Evolutionary conservation across 2,329 filamentous ascomycete genomes (phyloP).

Genomic region (Cladosporium sp.): DNA sequence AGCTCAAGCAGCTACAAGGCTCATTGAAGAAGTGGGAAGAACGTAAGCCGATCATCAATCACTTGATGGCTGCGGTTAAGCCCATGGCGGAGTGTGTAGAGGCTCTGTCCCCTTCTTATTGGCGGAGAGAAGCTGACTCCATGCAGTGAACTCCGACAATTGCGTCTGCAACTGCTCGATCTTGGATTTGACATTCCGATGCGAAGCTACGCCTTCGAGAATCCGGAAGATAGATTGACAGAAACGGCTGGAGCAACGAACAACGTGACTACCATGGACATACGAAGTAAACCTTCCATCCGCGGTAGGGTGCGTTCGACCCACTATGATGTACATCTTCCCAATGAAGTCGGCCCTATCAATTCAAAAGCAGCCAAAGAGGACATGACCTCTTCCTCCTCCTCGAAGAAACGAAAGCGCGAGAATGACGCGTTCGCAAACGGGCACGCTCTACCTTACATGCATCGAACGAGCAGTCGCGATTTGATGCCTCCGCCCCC

Average conservation of each 20-base stretch:
- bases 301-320: too few relatives aligned
- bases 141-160: conserved; percentile 27
- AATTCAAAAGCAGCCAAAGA: background rate
- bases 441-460: conserved; percentile 15
- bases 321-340: too few relatives aligned
- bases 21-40: conserved; percentile 31
- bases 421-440: conserved; percentile 18
- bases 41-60: conserved; percentile 30
- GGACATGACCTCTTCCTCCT: conserved; percentile 20
- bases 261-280: too few relatives aligned
- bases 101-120: background rate
- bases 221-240: background rate
- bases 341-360: too few relatives aligned
- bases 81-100: conserved; percentile 29
- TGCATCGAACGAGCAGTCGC: conserved; percentile 21
- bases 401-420: conserved; percentile 31
- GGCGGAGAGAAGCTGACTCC: conserved; percentile 1
- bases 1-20: conserved; percentile 23
- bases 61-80: conserved; percentile 33
- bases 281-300: too few relatives aligned
- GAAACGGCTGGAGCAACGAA: too few relatives aligned
- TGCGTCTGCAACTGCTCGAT: conserved; percentile 26
- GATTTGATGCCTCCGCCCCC: conserved; percentile 38
- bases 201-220: conserved; percentile 21
- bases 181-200: conserved; percentile 29